A percentile compares a stretch with the other conserved stretches of the same genome.
These are phyloP conservation scores for Reutealis trisperma DNA, from an alignment of 345 rosid species.

Conservation along the genomic window DNA sequence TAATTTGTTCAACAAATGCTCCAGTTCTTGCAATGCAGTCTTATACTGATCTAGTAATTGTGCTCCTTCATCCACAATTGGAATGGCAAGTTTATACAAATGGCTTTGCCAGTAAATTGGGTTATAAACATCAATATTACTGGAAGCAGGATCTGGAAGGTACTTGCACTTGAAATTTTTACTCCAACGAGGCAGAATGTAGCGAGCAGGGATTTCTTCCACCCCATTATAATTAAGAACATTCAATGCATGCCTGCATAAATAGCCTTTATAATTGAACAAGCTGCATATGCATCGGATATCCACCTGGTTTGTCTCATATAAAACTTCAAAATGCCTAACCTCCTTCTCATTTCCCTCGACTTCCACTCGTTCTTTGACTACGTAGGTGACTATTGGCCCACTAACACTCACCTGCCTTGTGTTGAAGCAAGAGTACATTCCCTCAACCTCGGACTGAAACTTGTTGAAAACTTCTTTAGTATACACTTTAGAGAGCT, in stretches of 20 bases:
- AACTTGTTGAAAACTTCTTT: constrained; percentile 46
- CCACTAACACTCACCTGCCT: constrained; percentile 45
- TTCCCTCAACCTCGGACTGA: constrained; percentile 56
- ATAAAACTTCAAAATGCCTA: constrained; percentile 46
- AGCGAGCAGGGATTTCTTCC: constrained; percentile 49
- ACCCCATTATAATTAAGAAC: constrained; percentile 52
- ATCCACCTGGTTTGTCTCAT: constrained; percentile 44
- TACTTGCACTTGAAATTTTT: constrained; percentile 38
- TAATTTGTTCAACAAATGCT: constrained; percentile 41
- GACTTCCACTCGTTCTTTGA: constrained; percentile 47
- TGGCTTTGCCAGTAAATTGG: constrained; percentile 36
- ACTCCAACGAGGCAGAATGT: constrained; percentile 47
- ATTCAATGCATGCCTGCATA: constrained; percentile 60
- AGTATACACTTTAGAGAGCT: constrained; percentile 48
- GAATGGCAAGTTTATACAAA: constrained; percentile 35
- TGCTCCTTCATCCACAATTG: constrained; percentile 42
- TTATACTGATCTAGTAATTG: constrained; percentile 37
- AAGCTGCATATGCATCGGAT: constrained; percentile 63
- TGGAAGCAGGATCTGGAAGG: constrained; percentile 24
- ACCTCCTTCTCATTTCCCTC: constrained; percentile 47
- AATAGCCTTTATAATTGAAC: constrained; percentile 55
- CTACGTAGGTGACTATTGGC: constrained; percentile 44
- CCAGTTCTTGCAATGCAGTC: constrained; percentile 45
- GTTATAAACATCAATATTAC: constrained; percentile 29
- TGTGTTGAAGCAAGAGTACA: constrained; percentile 56